These are phyloP conservation scores for Microbotryum lychnidis-dioicae DNA, from an alignment of 1,284 basidiomycete species.

Conservation along the genomic window DNA sequence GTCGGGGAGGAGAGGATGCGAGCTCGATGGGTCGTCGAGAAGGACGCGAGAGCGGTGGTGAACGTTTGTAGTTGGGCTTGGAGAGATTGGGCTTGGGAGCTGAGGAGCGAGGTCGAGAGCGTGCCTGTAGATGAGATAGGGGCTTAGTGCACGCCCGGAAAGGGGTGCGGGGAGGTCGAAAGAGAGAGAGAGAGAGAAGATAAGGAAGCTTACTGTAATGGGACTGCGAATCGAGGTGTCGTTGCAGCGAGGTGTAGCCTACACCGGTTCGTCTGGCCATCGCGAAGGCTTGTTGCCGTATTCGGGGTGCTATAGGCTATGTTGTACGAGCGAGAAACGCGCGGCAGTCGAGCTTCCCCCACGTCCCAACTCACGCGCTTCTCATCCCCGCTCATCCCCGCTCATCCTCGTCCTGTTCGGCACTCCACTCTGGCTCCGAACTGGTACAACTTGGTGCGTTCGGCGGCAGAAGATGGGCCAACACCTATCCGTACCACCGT, in stretches of 20 bases:
- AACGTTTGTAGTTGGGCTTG: constrained; percentile 77
- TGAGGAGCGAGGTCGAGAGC: constrained; percentile 70
- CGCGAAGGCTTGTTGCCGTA: too few species aligned
- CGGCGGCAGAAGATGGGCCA: too few species aligned
- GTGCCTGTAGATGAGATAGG: constrained; percentile 42
- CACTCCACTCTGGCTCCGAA: too few species aligned
- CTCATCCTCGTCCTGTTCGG: too few species aligned
- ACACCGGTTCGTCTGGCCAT: neutral
- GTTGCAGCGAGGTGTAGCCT: constrained; percentile 4
- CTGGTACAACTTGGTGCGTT: too few species aligned
- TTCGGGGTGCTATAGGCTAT: too few species aligned
- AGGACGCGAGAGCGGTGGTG: constrained; percentile 66
- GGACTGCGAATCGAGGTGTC: neutral
- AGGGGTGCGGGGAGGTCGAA: neutral
- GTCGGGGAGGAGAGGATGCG: constrained; percentile 77
- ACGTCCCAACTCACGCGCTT: too few species aligned
- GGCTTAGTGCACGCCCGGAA: neutral
- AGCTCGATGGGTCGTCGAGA: constrained; percentile 73
- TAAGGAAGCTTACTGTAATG: neutral
- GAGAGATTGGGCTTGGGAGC: constrained; percentile 66
- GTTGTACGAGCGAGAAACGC: too few species aligned
- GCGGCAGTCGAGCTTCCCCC: too few species aligned
- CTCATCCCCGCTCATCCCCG: too few species aligned
- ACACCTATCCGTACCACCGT: too few species aligned
- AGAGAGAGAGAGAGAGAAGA: neutral